phyloP scores from a whole-genome alignment of 495 filamentous ascomycete genomes.

The Penicillium ochrochloron region DNA sequence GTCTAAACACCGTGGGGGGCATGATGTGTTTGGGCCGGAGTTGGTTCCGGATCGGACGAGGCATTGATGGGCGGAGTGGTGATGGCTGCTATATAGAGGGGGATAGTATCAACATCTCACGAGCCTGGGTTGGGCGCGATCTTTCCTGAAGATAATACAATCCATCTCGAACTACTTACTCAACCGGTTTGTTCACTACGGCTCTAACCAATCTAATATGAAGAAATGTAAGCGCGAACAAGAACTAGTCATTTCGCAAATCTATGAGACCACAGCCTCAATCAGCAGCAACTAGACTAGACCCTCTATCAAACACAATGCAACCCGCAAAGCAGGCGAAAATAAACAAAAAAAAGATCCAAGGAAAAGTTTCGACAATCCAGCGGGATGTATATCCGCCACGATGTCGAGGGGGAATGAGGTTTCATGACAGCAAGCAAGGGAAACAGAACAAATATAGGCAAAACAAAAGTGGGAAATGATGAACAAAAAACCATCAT shows the following conservation, averaged over 20 bases:
- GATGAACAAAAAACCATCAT: slow-evolving; percentile 10
- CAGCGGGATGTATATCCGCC: slow-evolving; percentile 8
- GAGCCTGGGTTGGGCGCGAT: not conserved
- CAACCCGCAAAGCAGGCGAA: slow-evolving; percentile 16
- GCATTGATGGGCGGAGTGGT: slow-evolving; percentile 15
- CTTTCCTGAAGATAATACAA: not conserved
- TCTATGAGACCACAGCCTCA: slow-evolving; percentile 8
- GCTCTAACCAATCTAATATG: not conserved
- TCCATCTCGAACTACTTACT: not conserved
- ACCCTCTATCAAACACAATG: slow-evolving; percentile 30
- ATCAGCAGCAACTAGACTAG: slow-evolving; percentile 16
- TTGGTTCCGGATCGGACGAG: slow-evolving; percentile 46
- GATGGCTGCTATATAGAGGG: not conserved
- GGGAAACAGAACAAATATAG: not conserved
- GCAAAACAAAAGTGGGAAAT: not conserved
- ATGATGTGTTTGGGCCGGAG: slow-evolving; percentile 50
- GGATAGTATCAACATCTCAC: not conserved
- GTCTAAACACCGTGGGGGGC: slow-evolving; percentile 20
- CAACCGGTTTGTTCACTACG: not conserved
- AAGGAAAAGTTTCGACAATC: slow-evolving; percentile 17
- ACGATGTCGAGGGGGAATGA: slow-evolving; percentile 17
- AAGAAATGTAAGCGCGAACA: not conserved
- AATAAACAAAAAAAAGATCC: slow-evolving; percentile 14
- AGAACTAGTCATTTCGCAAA: slow-evolving; percentile 22
- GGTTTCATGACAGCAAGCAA: slow-evolving; percentile 14